Evolutionary conservation across 257 asterid genomes (phyloP).

Genomic region (Przewalskia tangutica): DNA sequence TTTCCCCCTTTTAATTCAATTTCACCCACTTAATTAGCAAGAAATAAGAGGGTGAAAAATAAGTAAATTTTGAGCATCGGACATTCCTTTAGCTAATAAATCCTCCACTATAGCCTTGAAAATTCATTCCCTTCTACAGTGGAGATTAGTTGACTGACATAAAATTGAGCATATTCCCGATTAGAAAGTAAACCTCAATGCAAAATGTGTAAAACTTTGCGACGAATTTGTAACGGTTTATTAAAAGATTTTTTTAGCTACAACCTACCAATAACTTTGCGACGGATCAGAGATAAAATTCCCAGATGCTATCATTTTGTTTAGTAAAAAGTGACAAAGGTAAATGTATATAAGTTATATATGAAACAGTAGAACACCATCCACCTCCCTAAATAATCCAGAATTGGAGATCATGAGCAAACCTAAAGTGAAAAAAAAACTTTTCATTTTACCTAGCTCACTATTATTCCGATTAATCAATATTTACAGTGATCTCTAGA

Average conservation of each 20-base stretch:
- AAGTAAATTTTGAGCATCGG: not conserved
- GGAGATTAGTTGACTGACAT: not conserved
- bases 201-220: not conserved
- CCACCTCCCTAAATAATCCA: not conserved
- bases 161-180: not conserved
- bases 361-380: not conserved
- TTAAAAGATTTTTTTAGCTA: too few species aligned
- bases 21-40: too few species aligned
- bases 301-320: too few species aligned
- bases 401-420: not conserved
- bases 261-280: too few species aligned
- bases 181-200: not conserved
- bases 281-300: too few species aligned
- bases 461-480: too few species aligned
- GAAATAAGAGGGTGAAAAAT: not conserved
- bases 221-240: too few species aligned
- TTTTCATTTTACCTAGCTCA: too few species aligned
- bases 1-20: too few species aligned
- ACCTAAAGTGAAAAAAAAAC: not conserved
- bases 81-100: not conserved
- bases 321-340: too few species aligned
- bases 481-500: too few species aligned
- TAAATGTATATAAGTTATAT: not conserved
- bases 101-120: not conserved
- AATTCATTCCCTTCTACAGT: not conserved